These are phyloP conservation scores for Darksidea phi DNA, from an alignment of 495 filamentous ascomycete genomes.

Conservation along the genomic window DNA sequence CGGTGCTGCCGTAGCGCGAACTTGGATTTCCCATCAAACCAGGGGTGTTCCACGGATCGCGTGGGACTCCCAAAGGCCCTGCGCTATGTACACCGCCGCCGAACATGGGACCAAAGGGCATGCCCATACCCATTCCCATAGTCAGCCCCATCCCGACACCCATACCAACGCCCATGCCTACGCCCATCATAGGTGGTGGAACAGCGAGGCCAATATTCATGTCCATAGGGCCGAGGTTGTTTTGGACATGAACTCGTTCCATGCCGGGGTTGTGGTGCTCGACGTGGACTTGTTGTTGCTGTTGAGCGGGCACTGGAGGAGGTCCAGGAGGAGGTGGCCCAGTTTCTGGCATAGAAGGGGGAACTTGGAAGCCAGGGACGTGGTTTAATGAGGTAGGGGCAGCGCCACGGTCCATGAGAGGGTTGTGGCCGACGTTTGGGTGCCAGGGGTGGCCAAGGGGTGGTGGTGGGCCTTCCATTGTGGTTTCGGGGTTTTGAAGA, in stretches of 20 bases:
- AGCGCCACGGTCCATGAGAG: slow-evolving; percentile 19
- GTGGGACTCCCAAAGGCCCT: background rate
- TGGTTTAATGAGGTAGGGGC: slow-evolving; percentile 17
- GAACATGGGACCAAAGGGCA: background rate
- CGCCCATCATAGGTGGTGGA: too few species aligned
- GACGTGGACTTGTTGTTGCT: too few species aligned
- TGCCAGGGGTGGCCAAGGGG: slow-evolving; percentile 12
- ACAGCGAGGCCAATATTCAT: too few species aligned
- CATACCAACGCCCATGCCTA: background rate
- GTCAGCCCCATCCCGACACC: background rate
- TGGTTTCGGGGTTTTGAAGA: background rate
- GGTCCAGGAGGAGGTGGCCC: background rate
- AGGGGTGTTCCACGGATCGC: background rate
- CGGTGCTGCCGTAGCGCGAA: background rate
- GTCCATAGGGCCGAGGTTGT: too few species aligned
- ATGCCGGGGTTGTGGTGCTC: too few species aligned
- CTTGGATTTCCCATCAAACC: background rate
- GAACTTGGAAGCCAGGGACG: background rate
- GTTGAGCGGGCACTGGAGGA: background rate
- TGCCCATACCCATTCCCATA: background rate
- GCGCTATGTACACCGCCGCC: background rate
- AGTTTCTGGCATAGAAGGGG: background rate
- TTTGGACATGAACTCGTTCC: too few species aligned
- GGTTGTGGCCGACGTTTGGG: slow-evolving; percentile 18
- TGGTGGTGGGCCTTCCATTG: slow-evolving; percentile 5